Evolutionary conservation across 345 rosid species (phyloP).

Genomic region (Eucalyptus tenuipes): DNA sequence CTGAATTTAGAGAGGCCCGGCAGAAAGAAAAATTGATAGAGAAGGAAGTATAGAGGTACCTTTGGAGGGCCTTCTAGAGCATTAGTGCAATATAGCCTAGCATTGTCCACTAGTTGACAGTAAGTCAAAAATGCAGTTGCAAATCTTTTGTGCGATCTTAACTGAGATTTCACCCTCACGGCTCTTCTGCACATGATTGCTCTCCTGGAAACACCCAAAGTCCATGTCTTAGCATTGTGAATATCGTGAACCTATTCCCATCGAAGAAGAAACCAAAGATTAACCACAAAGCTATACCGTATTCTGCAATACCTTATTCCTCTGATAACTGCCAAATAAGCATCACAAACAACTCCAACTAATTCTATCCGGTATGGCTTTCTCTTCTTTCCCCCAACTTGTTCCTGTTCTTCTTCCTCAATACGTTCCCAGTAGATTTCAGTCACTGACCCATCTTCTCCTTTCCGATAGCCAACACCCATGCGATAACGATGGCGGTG

Average conservation of each 20-base stretch:
- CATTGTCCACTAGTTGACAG: conserved; percentile 72
- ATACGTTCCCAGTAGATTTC: conserved; percentile 82
- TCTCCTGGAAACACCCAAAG: conserved; percentile 46
- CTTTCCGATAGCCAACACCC: conserved; percentile 72
- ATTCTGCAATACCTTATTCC: conserved; percentile 59
- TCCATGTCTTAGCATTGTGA: background rate
- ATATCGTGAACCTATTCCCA: background rate
- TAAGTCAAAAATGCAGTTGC: conserved; percentile 73
- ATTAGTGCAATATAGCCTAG: conserved; percentile 80
- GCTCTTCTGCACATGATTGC: conserved; percentile 85
- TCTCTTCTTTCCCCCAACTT: conserved; percentile 36
- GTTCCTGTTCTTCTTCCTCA: conserved; percentile 38
- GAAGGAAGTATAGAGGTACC: conserved; percentile 14
- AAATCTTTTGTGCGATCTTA: conserved; percentile 86
- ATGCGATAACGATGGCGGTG: conserved; percentile 75
- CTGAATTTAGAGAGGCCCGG: background rate
- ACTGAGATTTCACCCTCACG: conserved; percentile 77
- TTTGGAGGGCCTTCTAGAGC: conserved; percentile 69
- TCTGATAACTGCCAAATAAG: conserved; percentile 84
- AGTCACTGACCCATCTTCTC: conserved; percentile 44
- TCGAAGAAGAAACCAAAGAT: background rate
- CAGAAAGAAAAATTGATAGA: background rate
- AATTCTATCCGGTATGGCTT: conserved; percentile 90
- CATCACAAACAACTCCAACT: conserved; percentile 92
- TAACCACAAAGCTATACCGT: background rate